Evolutionary conservation across 495 filamentous ascomycete genomes (phyloP), one percentile per base, ranked within the genome.

Genomic region (Trichoderma parareesei): DNA sequence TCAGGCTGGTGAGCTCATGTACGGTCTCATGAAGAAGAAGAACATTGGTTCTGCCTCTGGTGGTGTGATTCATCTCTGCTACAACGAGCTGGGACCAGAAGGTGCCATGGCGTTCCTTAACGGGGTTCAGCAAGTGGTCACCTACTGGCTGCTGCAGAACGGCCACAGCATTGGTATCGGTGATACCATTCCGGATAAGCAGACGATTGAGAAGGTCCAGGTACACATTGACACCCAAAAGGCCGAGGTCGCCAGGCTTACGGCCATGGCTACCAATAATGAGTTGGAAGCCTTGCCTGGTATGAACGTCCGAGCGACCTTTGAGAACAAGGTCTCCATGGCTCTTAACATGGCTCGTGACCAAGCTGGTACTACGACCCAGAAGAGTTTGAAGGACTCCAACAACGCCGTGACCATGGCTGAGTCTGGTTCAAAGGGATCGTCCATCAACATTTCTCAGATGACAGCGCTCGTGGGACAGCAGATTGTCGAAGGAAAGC

Each of bases 341-440:
- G 90, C 91, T 53, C 79, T 99, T 62, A 97, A 98, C 77, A 90
- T 87, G 60, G 94, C 95, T 64, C 94, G 94, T 87, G 95, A 99
- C 72, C 88, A 90, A 71, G 94, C 93, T 67, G 94, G 94, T 83
- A 91, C 87, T n/a, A 85, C 85, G 44, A 94, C 94, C 0, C 89
- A 94, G 73, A 86, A 91, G 73, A 91, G 89, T 80, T 78, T 98
- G 71, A 98, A 97, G 79, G 93, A 96, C 78, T 72, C 87, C 66
- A 99, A 99, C 82, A 96, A 97, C 66, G 93, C 92, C 60, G 89
- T 94, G 53, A 90, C 92, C 68, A 99, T 97, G 93, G 92, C 94
- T 66, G 83, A 85, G 38, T 96, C 93, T 66, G 94, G 94, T 69
- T 98, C 95, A 65, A 99, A 99, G 80, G 94, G 94, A 68, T 96